phyloP scores from a whole-genome alignment of 1,139 yeast species.

The Debaryomyces sp. region DNA sequence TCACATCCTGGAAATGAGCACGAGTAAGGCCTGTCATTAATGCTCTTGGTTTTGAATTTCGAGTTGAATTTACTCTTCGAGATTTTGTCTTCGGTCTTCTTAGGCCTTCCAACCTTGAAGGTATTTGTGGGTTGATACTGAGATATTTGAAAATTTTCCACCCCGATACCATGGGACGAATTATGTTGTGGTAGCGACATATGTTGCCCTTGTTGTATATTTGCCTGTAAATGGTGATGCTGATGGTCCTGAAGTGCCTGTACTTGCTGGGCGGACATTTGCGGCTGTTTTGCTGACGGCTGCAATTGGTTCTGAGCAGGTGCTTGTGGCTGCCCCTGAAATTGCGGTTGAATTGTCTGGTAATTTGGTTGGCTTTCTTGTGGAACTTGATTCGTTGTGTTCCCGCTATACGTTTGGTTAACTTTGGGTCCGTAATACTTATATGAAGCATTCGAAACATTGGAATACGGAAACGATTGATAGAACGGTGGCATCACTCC shows the following conservation, averaged over 20 bases:
- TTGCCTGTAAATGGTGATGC: conserved; percentile 10
- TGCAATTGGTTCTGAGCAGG: conserved; percentile 5
- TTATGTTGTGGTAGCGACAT: background rate
- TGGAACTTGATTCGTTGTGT: background rate
- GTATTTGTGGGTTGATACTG: conserved; percentile 6
- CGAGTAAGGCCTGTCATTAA: conserved; percentile 43
- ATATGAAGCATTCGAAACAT: conserved; percentile 2
- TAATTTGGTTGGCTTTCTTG: conserved; percentile 7
- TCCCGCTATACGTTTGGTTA: background rate
- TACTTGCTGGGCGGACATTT: conserved; percentile 8
- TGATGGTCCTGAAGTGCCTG: conserved; percentile 10
- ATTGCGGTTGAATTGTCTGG: background rate
- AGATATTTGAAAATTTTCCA: conserved; percentile 2
- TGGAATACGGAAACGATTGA: conserved; percentile 4
- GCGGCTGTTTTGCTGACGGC: conserved; percentile 2
- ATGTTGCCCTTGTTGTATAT: conserved; percentile 8
- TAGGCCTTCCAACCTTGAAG: conserved; percentile 17
- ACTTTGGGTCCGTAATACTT: conserved; percentile 3
- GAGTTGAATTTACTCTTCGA: conserved; percentile 9
- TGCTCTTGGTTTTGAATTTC: conserved; percentile 11
- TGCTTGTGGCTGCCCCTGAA: background rate
- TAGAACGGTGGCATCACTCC: conserved; percentile 4
- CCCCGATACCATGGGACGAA: background rate
- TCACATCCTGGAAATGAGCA: conserved; percentile 58
- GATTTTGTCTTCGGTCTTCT: conserved; percentile 3